phyloP scores from a whole-genome alignment of 2,329 filamentous ascomycete species.

The Sporothrix protearum region DNA sequence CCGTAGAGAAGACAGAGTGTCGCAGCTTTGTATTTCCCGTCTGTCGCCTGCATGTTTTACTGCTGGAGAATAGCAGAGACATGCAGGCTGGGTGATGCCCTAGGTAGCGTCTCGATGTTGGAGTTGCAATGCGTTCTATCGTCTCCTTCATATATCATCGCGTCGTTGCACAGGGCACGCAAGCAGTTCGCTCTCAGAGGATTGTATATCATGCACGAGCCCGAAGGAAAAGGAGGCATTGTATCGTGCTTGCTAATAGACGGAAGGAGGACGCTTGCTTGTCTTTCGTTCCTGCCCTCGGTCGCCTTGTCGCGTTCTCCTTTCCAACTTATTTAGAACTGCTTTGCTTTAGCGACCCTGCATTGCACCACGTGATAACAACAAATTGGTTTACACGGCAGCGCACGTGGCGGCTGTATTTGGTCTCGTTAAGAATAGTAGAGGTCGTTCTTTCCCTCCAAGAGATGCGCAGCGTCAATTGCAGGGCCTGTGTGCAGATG shows the following conservation, averaged over 20 bases:
- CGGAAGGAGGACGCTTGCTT: neutral
- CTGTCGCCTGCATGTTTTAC: neutral
- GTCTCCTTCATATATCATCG: neutral
- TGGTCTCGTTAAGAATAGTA: neutral
- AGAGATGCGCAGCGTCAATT: neutral
- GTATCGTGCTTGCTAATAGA: neutral
- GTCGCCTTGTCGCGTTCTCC: too few relatives aligned
- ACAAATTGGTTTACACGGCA: neutral
- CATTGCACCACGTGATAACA: neutral
- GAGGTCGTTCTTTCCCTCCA: neutral
- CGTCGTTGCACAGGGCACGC: neutral
- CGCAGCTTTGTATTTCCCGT: constrained; percentile 2
- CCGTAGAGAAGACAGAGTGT: neutral
- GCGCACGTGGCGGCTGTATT: constrained; percentile 8
- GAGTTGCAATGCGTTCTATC: neutral
- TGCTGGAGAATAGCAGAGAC: neutral
- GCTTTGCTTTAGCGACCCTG: constrained; percentile 12
- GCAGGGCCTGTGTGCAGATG: neutral
- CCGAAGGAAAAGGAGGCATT: neutral
- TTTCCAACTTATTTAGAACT: neutral
- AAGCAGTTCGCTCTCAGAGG: too few relatives aligned
- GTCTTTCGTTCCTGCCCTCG: neutral
- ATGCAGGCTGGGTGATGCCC: neutral
- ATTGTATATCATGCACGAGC: neutral
- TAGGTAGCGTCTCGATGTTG: neutral